A percentile compares a stretch with the other conserved stretches of the same genome.
Conservation (phyloP, 257 asterid species). For the Nicotiana tabacum region DNA sequence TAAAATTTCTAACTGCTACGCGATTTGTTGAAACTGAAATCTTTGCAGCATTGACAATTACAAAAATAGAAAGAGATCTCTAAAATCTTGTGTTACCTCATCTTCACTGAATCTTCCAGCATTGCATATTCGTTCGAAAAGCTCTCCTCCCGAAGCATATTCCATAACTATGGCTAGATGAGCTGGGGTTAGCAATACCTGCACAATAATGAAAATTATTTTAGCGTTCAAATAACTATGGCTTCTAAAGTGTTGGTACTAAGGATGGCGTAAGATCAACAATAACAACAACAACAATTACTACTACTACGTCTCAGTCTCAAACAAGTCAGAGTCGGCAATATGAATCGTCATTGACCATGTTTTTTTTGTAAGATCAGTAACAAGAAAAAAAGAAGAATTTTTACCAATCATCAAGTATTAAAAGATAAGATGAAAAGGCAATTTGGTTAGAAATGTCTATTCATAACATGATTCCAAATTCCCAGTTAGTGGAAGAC, state of each 20-base stretch:
- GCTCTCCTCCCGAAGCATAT: conserved; percentile 48
- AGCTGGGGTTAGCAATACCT: conserved; percentile 48
- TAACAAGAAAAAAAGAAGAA: too few species aligned
- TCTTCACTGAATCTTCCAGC: conserved; percentile 58
- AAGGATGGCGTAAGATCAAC: not conserved
- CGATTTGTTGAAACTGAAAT: not conserved
- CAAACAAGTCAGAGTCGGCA: too few species aligned
- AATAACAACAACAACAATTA: not conserved
- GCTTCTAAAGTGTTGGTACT: not conserved
- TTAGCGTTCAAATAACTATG: not conserved
- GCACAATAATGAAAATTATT: not conserved
- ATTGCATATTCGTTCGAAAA: conserved; percentile 41
- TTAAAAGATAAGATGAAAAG: not conserved
- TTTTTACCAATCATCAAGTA: too few species aligned
- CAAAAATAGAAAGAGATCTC: not conserved
- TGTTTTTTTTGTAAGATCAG: too few species aligned
- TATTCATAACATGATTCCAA: not conserved
- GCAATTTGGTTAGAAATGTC: not conserved
- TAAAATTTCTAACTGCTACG: not conserved
- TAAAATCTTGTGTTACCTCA: conserved; percentile 22
- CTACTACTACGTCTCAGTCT: too few species aligned
- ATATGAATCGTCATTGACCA: too few species aligned
- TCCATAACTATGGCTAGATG: conserved; percentile 58
- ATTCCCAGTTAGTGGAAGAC: not conserved
- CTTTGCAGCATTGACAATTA: not conserved